phyloP scores from a whole-genome alignment of 148 eudicot species.

The Heliamphora exappendiculata region DNA sequence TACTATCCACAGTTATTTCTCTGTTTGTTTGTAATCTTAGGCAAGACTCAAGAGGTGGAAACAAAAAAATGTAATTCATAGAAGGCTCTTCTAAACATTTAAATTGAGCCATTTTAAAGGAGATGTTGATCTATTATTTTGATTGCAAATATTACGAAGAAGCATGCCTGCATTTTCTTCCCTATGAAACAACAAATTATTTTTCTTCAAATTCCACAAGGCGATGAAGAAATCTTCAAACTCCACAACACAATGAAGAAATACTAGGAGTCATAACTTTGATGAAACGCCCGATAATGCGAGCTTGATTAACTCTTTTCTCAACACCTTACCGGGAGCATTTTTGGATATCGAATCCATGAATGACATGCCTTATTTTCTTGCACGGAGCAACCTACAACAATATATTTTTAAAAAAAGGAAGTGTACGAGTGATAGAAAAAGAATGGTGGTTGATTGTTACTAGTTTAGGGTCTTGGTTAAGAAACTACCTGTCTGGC shows the following conservation, averaged over 20 bases:
- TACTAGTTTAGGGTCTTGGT: background rate
- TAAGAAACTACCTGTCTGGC: slow-evolving; percentile 23
- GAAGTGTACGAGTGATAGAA: too few relatives aligned
- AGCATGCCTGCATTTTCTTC: background rate
- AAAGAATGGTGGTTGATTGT: background rate
- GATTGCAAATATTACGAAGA: background rate
- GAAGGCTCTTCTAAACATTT: too few relatives aligned
- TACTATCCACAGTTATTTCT: too few relatives aligned
- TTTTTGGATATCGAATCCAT: slow-evolving; percentile 22
- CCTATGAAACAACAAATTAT: background rate
- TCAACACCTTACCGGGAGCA: slow-evolving; percentile 26
- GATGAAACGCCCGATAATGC: slow-evolving; percentile 5
- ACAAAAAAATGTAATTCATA: too few relatives aligned
- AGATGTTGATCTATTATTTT: background rate
- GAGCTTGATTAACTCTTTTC: slow-evolving; percentile 20
- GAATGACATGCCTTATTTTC: slow-evolving; percentile 22
- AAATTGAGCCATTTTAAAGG: too few relatives aligned
- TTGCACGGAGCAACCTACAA: slow-evolving; percentile 36
- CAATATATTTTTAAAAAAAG: background rate
- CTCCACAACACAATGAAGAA: background rate
- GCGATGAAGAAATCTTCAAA: too few relatives aligned
- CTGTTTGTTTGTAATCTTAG: too few relatives aligned
- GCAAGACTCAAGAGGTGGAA: too few relatives aligned
- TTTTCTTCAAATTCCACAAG: too few relatives aligned
- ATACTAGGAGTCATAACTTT: background rate